Evolutionary conservation across 345 rosid species (phyloP), one percentile per base, ranked within the genome.

Genomic region (Turritis glabra): DNA sequence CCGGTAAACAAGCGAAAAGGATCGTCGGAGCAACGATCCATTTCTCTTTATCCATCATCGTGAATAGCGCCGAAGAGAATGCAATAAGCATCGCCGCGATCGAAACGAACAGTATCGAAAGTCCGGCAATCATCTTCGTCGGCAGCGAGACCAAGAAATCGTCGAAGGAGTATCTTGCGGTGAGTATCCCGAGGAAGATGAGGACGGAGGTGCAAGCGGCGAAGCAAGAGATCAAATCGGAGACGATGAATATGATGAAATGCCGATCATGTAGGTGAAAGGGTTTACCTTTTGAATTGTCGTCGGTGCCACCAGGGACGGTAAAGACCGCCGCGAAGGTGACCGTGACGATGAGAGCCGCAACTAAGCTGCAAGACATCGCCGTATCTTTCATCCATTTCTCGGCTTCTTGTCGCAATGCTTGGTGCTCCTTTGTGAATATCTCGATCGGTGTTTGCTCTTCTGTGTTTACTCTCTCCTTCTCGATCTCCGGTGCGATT

Each of bases 301-400:
- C 77, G 13, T 67, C 21, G 9, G 62, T 63, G 19, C 80, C 87
- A 0, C 83, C 83, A 0, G 83, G 83, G 0, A 79, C 69, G 3
- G 70, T 82, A 30, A 84, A 44, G 21, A 80, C 73, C 3, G 77
- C 82, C 7, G 80, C 83, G 27, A 82, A 82, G n/a, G 84, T 63
- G 1, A 76, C 78, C 1, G 82, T 67, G 4, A 79, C 80, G 1
- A 79, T 80, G 22, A 76, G 78, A 9, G 83, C 71, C 19, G 84
- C 73, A 3, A 73, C 71, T 12, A 84, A 54, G 68, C 78, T 64
- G 43, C 81, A 79, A 0, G 82, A 77, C 26, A 43, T 58, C 0
- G 87, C 71, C 0, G 84, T 81, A n/a, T 70, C 81, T 51, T 80
- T 80, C 80, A 80, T 67, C 80, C 80, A 80, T 56, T 72, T 76